Percentiles rank a stretch among this genome's conserved stretches.
These are phyloP conservation scores for Xylariaceae sp. DNA, from an alignment of 2,329 filamentous ascomycete genomes.

Conservation along the genomic window DNA sequence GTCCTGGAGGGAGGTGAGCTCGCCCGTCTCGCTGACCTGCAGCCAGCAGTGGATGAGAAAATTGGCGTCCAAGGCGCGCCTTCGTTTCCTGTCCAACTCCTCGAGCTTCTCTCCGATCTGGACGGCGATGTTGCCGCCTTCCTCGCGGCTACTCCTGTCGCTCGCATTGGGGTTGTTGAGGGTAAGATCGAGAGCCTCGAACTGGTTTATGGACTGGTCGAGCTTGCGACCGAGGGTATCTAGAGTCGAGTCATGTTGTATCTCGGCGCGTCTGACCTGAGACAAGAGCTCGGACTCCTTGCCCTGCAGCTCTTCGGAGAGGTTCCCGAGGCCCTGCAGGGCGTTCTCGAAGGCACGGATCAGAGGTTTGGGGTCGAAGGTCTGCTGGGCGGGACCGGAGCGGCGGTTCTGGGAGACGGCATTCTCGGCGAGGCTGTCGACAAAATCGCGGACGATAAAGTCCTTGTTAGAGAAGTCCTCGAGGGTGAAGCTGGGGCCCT, in stretches of 20 bases:
- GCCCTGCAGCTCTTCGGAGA: slow-evolving; percentile 82
- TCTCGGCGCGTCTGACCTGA: slow-evolving; percentile 85
- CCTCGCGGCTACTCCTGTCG: slow-evolving; percentile 47
- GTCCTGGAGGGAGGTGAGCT: slow-evolving; percentile 83
- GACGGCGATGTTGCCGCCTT: slow-evolving; percentile 84
- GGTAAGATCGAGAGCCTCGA: slow-evolving; percentile 83
- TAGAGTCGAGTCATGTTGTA: slow-evolving; percentile 87
- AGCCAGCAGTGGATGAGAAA: slow-evolving; percentile 97
- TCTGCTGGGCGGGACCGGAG: slow-evolving; percentile 62
- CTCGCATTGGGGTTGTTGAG: slow-evolving; percentile 61
- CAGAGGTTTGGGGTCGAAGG: slow-evolving; percentile 93
- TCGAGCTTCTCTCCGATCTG: slow-evolving; percentile 93
- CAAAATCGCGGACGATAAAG: slow-evolving; percentile 97
- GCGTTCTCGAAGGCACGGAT: slow-evolving; percentile 89
- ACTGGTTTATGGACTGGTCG: slow-evolving; percentile 86
- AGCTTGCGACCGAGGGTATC: slow-evolving; percentile 85
- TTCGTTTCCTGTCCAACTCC: slow-evolving; percentile 88
- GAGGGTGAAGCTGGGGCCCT: slow-evolving; percentile 78
- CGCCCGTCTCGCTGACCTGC: slow-evolving; percentile 86
- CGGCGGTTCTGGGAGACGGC: slow-evolving; percentile 77
- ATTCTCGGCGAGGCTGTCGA: slow-evolving; percentile 86
- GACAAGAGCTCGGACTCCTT: slow-evolving; percentile 88
- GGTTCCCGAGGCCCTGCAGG: slow-evolving; percentile 63
- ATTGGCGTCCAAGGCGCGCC: slow-evolving; percentile 86
- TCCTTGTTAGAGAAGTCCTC: slow-evolving; percentile 87